phyloP scores from a whole-genome alignment of 2,329 filamentous ascomycete species.

The Periconia sp. region DNA sequence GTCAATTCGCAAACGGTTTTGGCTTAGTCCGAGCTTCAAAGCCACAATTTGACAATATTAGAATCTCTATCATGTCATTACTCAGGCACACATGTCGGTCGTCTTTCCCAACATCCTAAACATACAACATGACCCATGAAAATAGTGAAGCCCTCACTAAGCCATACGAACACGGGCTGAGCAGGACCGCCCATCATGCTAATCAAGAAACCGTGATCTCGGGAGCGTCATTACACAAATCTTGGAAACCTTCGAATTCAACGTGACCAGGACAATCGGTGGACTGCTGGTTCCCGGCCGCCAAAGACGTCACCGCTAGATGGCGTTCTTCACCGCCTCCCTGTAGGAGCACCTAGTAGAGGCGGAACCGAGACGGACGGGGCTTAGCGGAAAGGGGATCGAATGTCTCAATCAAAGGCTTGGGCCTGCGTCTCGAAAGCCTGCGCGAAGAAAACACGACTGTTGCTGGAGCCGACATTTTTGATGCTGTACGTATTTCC shows the following conservation, averaged over 20 bases:
- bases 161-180: no score
- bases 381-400: neutral
- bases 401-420: constrained; percentile 14
- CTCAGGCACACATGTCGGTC: no score
- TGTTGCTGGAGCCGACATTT: constrained; percentile 75
- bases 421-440: constrained; percentile 65
- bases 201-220: no score
- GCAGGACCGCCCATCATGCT: no score
- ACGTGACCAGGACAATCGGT: neutral
- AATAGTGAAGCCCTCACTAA: no score
- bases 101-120: no score
- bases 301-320: constrained; percentile 18
- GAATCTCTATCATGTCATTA: no score
- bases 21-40: no score
- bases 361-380: neutral
- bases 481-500: constrained; percentile 93
- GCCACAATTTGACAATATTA: no score
- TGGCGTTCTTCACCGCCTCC: constrained; percentile 22
- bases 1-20: no score
- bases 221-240: no score
- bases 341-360: neutral
- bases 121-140: no score
- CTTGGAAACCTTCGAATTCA: neutral
- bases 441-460: constrained; percentile 90
- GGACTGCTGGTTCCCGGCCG: neutral